A percentile compares a stretch with the other conserved stretches of the same genome.
Conservation (phyloP, 176 grass and related monocot genomes). For the Cenchrus americanus region DNA sequence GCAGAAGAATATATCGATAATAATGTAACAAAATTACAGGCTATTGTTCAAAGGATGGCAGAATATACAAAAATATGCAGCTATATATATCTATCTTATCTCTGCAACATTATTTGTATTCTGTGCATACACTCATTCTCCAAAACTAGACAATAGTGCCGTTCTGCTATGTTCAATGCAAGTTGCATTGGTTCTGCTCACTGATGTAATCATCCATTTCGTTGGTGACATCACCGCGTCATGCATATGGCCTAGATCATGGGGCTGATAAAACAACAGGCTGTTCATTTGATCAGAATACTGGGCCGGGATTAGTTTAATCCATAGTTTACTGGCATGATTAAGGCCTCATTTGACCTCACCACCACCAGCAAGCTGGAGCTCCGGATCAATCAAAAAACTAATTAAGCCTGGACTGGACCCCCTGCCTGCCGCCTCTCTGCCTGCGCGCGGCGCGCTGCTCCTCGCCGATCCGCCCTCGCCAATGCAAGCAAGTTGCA, state of each 20-base stretch:
- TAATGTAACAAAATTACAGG: not conserved
- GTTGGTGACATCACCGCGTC: conserved; percentile 43
- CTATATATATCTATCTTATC: not conserved
- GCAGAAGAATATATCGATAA: not conserved
- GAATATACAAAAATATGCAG: not conserved
- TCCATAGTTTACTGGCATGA: conserved; percentile 43
- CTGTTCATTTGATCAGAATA: not conserved
- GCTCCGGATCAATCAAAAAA: not conserved
- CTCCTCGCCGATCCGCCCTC: not conserved
- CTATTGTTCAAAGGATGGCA: not conserved
- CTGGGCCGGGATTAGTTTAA: conserved; percentile 26
- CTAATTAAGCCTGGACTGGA: not conserved
- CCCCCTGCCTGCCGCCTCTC: not conserved
- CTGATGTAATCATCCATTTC: conserved; percentile 50
- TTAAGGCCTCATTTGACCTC: conserved; percentile 43
- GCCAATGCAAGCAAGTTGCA: not conserved
- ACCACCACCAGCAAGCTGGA: not conserved
- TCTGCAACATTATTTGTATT: not conserved
- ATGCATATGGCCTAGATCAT: not conserved
- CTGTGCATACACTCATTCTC: not conserved
- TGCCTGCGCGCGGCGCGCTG: conserved; percentile 41
- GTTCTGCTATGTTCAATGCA: not conserved
- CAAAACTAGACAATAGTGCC: not conserved
- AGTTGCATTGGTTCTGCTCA: not conserved
- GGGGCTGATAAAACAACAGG: conserved; percentile 45